These are phyloP conservation scores for Nemania sp. DNA, from an alignment of 2,329 filamentous ascomycete species.

Conservation along the genomic window DNA sequence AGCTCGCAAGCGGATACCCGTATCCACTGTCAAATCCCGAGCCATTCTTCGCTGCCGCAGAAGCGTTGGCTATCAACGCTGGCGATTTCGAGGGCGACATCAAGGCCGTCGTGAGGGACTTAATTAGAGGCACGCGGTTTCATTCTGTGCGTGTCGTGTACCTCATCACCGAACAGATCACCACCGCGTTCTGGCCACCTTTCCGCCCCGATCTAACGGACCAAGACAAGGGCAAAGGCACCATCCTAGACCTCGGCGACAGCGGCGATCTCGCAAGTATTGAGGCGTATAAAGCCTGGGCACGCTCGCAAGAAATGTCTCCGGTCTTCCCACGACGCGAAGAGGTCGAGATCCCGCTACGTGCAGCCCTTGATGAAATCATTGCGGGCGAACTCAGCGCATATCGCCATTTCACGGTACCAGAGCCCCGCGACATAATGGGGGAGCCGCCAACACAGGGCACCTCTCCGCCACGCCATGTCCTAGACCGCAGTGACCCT, in stretches of 20 bases:
- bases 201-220: constrained; percentile 36
- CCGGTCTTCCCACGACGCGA: constrained; percentile 32
- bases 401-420: constrained; percentile 21
- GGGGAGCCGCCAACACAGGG: neutral
- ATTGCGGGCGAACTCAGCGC: constrained; percentile 31
- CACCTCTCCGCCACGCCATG: constrained; percentile 1
- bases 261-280: constrained; percentile 30
- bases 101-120: constrained; percentile 27
- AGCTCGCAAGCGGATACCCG: constrained; percentile 37
- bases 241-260: constrained; percentile 35
- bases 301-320: constrained; percentile 37
- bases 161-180: constrained; percentile 36
- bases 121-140: constrained; percentile 31
- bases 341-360: constrained; percentile 33
- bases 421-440: constrained; percentile 1
- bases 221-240: constrained; percentile 36
- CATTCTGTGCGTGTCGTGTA: constrained; percentile 32
- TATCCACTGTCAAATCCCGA: constrained; percentile 37
- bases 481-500: constrained; percentile 27
- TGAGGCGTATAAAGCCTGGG: constrained; percentile 34
- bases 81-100: constrained; percentile 34
- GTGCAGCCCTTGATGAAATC: constrained; percentile 28
- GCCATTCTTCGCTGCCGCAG: constrained; percentile 35
- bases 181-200: constrained; percentile 35
- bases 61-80: constrained; percentile 32